These are phyloP conservation scores for Malus hybrid DNA, from an alignment of 331 rosid genomes.

Conservation along the genomic window DNA sequence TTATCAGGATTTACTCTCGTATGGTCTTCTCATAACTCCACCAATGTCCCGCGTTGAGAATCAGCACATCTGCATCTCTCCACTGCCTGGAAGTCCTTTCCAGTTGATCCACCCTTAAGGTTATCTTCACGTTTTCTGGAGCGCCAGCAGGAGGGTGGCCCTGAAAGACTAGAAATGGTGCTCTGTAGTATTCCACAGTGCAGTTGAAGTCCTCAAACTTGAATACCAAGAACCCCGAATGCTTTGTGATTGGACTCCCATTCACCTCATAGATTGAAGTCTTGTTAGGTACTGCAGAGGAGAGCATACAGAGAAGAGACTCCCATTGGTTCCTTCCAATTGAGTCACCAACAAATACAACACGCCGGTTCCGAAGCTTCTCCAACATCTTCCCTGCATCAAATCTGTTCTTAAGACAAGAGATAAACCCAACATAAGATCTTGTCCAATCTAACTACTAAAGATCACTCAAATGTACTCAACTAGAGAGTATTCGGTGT, in stretches of 20 bases:
- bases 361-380: slow-evolving; percentile 48
- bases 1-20: slow-evolving; percentile 36
- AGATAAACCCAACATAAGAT: neutral
- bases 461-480: neutral
- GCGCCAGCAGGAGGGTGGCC: slow-evolving; percentile 67
- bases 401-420: slow-evolving; percentile 45
- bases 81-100: slow-evolving; percentile 67
- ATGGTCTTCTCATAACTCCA: slow-evolving; percentile 73
- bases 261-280: slow-evolving; percentile 57
- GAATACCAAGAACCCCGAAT: slow-evolving; percentile 67
- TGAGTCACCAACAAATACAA: slow-evolving; percentile 89
- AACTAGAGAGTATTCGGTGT: neutral
- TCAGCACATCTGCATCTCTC: slow-evolving; percentile 68
- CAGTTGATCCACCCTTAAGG: slow-evolving; percentile 60
- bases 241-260: slow-evolving; percentile 74
- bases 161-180: slow-evolving; percentile 77
- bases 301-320: slow-evolving; percentile 87
- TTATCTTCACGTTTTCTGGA: slow-evolving; percentile 39
- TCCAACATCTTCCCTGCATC: slow-evolving; percentile 70
- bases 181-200: slow-evolving; percentile 77
- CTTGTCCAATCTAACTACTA: neutral
- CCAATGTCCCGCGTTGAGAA: slow-evolving; percentile 93
- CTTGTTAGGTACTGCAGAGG: slow-evolving; percentile 51
- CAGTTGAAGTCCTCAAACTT: slow-evolving; percentile 77
- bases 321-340: slow-evolving; percentile 96